Conservation (phyloP, 345 rosid species). For the Camelina sativa region DNA sequence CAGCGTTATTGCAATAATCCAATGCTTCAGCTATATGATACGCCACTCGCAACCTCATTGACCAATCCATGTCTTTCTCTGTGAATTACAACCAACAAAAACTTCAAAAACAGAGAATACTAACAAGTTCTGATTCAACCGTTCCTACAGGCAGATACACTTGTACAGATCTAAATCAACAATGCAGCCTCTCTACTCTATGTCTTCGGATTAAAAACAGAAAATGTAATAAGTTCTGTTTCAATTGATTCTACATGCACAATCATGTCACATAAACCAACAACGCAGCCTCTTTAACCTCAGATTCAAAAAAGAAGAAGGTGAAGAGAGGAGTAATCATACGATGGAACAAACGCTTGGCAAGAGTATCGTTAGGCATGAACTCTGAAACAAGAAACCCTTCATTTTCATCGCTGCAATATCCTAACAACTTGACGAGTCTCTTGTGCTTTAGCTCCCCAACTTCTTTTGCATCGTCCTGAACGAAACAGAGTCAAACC, state of each 20-base stretch:
- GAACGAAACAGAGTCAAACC: not conserved
- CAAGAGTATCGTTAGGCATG: constrained; percentile 81
- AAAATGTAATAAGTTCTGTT: not conserved
- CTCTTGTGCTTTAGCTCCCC: constrained; percentile 71
- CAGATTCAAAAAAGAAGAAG: not conserved
- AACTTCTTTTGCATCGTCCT: constrained; percentile 82
- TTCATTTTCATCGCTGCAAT: constrained; percentile 85
- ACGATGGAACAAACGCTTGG: constrained; percentile 85
- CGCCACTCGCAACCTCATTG: constrained; percentile 79
- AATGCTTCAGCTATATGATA: constrained; percentile 76
- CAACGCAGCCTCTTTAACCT: not conserved
- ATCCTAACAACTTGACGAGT: constrained; percentile 81
- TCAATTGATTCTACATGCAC: not conserved
- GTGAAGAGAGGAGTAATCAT: constrained; percentile 33
- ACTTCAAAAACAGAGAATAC: constrained; percentile 4
- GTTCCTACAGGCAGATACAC: not conserved
- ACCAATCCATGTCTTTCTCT: constrained; percentile 84
- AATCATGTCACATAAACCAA: not conserved
- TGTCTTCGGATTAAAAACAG: not conserved
- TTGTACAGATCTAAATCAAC: too few species aligned
- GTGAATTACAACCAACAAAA: not conserved
- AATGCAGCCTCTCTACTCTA: not conserved
- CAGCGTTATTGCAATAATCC: constrained; percentile 62
- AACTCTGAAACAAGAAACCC: constrained; percentile 81
- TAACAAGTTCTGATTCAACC: not conserved